phyloP scores from a whole-genome alignment of 129 eudicot species.

The Saposhnikovia divaricata region DNA sequence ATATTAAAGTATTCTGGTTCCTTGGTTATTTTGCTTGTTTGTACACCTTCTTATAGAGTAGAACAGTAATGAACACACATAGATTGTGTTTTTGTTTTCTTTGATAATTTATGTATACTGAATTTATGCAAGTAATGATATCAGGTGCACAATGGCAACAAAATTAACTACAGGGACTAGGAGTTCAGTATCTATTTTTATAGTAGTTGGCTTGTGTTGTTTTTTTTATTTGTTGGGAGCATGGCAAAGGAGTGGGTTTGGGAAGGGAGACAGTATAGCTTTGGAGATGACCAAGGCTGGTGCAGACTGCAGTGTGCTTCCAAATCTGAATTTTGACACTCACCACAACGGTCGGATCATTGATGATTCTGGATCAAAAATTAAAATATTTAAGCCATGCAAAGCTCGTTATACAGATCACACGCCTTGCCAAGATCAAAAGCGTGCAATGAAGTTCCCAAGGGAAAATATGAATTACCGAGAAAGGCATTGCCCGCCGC shows the following conservation, averaged over 20 bases:
- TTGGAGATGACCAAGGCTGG: slow-evolving; percentile 66
- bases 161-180: slow-evolving; percentile 55
- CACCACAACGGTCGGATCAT: slow-evolving; percentile 66
- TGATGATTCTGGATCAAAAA: slow-evolving; percentile 36
- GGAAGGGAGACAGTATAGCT: slow-evolving; percentile 94
- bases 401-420: slow-evolving; percentile 62
- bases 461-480: slow-evolving; percentile 81
- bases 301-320: slow-evolving; percentile 59
- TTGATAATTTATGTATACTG: slow-evolving; percentile 4
- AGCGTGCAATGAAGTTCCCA: slow-evolving; percentile 83
- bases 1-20: not conserved
- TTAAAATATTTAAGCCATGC: slow-evolving; percentile 53
- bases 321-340: slow-evolving; percentile 82
- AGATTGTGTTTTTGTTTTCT: not conserved
- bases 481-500: slow-evolving; percentile 92
- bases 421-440: slow-evolving; percentile 94
- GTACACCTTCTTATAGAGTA: not conserved
- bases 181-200: slow-evolving; percentile 65
- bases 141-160: slow-evolving; percentile 71
- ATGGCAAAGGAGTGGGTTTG: slow-evolving; percentile 97
- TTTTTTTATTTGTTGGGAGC: slow-evolving; percentile 94
- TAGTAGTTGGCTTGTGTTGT: slow-evolving; percentile 76
- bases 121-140: slow-evolving; percentile 6
- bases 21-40: not conserved
- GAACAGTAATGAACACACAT: not conserved